Conservation (phyloP, 108 stramenopile species). For the Pseudonitzschia multiseries region DNA sequence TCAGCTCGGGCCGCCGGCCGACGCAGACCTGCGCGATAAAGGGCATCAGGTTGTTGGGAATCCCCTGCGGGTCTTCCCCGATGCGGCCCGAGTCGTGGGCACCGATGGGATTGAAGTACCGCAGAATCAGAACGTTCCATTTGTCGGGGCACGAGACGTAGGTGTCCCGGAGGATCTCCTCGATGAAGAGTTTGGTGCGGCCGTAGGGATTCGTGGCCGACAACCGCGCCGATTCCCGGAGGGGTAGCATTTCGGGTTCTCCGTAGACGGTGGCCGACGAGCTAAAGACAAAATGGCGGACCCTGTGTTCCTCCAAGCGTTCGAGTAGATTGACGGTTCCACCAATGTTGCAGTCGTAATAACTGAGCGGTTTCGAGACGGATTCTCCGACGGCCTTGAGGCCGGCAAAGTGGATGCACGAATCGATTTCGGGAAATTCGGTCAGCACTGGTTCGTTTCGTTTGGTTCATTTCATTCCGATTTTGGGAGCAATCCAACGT, state of each 20-base stretch:
- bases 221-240: slow-evolving; percentile 75
- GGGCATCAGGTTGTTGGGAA: slow-evolving; percentile 98
- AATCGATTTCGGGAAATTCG: slow-evolving; percentile 84
- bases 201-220: slow-evolving; percentile 97
- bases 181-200: slow-evolving; percentile 96
- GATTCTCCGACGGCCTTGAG: slow-evolving; percentile 97
- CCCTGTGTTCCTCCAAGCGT: slow-evolving; percentile 35
- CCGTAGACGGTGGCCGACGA: slow-evolving; percentile 99
- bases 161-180: slow-evolving; percentile 95
- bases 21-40: slow-evolving; percentile 93
- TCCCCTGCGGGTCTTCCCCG: slow-evolving; percentile 98
- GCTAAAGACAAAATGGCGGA: slow-evolving; percentile 91
- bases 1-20: slow-evolving; percentile 89
- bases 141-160: slow-evolving; percentile 46
- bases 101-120: slow-evolving; percentile 99
- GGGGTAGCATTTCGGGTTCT: slow-evolving; percentile 87
- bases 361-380: slow-evolving; percentile 84
- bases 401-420: slow-evolving; percentile 99
- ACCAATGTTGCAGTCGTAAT: slow-evolving; percentile 96
- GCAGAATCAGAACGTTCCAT: slow-evolving; percentile 85
- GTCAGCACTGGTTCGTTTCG: slow-evolving; percentile 39
- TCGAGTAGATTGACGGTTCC: slow-evolving; percentile 87
- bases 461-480: not conserved
- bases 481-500: not conserved
- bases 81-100: slow-evolving; percentile 95